These are phyloP conservation scores for Macrolepiota dolichaula DNA, from an alignment of 768 basidiomycete genomes.

Conservation along the genomic window DNA sequence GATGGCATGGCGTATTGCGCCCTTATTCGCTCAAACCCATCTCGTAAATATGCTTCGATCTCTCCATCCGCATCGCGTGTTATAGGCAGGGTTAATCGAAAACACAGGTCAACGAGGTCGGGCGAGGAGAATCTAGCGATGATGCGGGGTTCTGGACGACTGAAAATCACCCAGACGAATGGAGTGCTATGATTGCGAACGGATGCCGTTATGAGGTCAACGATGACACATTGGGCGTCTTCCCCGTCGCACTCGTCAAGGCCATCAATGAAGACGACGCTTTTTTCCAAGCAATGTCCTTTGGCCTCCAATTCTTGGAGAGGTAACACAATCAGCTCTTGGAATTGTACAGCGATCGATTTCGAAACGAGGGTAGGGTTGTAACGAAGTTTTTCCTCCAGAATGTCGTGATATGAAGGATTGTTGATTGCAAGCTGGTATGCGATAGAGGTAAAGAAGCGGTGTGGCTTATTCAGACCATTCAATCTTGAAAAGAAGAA, in stretches of 20 bases:
- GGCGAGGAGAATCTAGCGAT: neutral
- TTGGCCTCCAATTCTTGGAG: neutral
- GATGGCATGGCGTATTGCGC: neutral
- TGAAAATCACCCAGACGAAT: neutral
- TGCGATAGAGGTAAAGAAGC: neutral
- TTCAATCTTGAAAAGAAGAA: neutral
- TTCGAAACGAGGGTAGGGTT: neutral
- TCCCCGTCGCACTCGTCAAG: neutral
- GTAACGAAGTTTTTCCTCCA: neutral
- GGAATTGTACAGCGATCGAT: neutral
- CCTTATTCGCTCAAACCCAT: neutral
- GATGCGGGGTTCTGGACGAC: neutral
- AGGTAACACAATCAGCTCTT: neutral
- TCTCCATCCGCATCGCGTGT: neutral
- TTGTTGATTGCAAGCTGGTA: neutral
- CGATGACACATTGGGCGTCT: neutral
- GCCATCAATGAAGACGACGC: neutral
- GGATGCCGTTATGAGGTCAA: neutral
- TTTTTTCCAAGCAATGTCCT: neutral
- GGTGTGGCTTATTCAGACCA: neutral
- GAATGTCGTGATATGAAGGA: neutral
- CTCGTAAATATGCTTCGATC: neutral
- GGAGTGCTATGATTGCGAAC: neutral
- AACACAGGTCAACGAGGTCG: neutral
- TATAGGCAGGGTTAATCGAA: neutral